Evolutionary conservation across 345 rosid species (phyloP).

Genomic region (Geranium brycei): DNA sequence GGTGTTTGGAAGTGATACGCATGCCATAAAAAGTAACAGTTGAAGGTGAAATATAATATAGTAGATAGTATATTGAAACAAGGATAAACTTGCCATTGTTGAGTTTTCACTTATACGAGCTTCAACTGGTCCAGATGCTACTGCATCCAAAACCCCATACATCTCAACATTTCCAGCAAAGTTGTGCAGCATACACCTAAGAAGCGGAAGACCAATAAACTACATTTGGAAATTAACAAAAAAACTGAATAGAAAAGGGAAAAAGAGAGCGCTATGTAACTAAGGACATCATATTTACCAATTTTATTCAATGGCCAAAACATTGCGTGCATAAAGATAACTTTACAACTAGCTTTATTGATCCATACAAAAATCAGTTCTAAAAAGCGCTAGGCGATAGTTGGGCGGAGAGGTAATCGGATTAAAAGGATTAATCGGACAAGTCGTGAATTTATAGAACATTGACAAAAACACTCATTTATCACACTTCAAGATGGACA

Average conservation of each 20-base stretch:
- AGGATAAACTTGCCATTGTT: slow-evolving; percentile 38
- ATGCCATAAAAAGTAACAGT: too few relatives aligned
- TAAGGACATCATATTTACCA: background rate
- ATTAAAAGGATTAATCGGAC: too few relatives aligned
- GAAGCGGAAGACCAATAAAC: slow-evolving; percentile 10
- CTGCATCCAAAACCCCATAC: slow-evolving; percentile 56
- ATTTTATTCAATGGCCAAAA: background rate
- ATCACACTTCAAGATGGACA: background rate
- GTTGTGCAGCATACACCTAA: slow-evolving; percentile 75
- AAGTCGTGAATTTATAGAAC: too few relatives aligned
- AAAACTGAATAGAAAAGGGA: background rate
- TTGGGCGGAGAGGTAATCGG: too few relatives aligned
- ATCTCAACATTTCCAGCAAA: slow-evolving; percentile 69
- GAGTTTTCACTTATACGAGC: slow-evolving; percentile 47
- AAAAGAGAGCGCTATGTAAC: background rate
- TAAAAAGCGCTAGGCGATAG: too few relatives aligned
- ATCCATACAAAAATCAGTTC: too few relatives aligned
- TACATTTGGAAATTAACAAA: slow-evolving; percentile 3
- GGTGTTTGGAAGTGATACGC: background rate
- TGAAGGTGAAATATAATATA: background rate
- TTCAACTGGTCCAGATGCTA: slow-evolving; percentile 57
- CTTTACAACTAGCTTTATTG: background rate
- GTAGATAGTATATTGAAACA: background rate
- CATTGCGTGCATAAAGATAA: background rate
- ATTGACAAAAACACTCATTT: too few relatives aligned